A percentile compares a stretch with the other conserved stretches of the same genome.
Evolutionary conservation across 129 eudicot species (phyloP).

Genomic region (Heracleum sosnowskyi): DNA sequence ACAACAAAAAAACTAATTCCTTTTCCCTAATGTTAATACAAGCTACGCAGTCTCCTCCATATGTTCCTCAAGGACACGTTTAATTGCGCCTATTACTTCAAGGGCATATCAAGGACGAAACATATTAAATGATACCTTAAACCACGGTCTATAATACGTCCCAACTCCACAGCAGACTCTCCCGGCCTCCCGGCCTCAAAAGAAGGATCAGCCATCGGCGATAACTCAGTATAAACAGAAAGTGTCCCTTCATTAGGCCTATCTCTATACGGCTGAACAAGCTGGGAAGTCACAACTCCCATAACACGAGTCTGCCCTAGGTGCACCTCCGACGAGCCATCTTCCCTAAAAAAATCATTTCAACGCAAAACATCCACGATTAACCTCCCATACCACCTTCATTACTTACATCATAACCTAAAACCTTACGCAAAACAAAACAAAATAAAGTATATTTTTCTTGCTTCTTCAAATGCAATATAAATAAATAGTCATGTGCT

Average conservation of each 20-base stretch:
- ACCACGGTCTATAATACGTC: constrained; percentile 87
- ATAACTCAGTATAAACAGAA: constrained; percentile 69
- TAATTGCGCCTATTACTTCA: background rate
- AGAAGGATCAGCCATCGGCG: constrained; percentile 98
- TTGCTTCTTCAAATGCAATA: background rate
- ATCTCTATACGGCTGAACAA: constrained; percentile 87
- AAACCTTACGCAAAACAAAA: background rate
- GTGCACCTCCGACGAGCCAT: constrained; percentile 92
- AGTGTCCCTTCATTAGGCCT: constrained; percentile 87
- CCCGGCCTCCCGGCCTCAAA: constrained; percentile 94
- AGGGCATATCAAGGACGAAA: background rate
- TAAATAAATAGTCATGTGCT: too few species aligned
- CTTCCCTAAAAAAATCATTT: constrained; percentile 49
- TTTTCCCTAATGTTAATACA: background rate
- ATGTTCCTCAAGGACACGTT: background rate
- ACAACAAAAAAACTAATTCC: background rate
- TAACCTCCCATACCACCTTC: background rate
- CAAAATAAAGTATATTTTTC: background rate
- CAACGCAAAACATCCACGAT: background rate
- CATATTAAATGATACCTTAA: constrained; percentile 43
- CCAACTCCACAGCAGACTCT: constrained; percentile 81
- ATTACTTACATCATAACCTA: background rate
- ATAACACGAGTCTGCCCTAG: constrained; percentile 94
- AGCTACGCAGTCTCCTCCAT: background rate
- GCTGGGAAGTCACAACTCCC: constrained; percentile 70